phyloP scores from a whole-genome alignment of 202 grass and related monocot genomes.

The Bolboschoenoplectus hybrid region DNA sequence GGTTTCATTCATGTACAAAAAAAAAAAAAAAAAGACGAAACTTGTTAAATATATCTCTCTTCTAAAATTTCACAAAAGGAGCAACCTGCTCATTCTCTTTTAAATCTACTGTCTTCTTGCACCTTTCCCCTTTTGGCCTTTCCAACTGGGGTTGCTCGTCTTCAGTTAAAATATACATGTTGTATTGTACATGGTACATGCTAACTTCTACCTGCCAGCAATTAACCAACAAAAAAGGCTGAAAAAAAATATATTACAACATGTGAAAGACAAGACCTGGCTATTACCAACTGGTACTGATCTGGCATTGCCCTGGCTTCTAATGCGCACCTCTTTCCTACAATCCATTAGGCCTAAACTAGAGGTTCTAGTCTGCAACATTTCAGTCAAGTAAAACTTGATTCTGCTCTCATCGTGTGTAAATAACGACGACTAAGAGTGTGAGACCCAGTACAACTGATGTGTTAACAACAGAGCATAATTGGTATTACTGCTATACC shows the following conservation, averaged over 20 bases:
- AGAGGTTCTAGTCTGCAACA: background rate
- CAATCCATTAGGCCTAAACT: background rate
- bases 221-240: background rate
- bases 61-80: background rate
- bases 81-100: background rate
- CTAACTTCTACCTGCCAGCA: background rate
- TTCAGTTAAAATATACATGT: background rate
- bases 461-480: background rate
- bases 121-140: background rate
- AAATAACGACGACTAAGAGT: background rate
- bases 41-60: background rate
- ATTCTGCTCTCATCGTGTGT: background rate
- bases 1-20: background rate
- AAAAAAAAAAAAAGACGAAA: background rate
- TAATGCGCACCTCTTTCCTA: background rate
- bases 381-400: background rate
- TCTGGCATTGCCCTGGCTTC: background rate
- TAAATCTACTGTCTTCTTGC: too few species aligned
- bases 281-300: background rate
- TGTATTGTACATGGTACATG: background rate
- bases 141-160: background rate
- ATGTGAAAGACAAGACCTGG: background rate
- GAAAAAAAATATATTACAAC: background rate
- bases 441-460: background rate
- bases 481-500: background rate